These are phyloP conservation scores for Trichoderma endophyticum DNA, from an alignment of 2,329 filamentous ascomycete genomes.

Conservation along the genomic window DNA sequence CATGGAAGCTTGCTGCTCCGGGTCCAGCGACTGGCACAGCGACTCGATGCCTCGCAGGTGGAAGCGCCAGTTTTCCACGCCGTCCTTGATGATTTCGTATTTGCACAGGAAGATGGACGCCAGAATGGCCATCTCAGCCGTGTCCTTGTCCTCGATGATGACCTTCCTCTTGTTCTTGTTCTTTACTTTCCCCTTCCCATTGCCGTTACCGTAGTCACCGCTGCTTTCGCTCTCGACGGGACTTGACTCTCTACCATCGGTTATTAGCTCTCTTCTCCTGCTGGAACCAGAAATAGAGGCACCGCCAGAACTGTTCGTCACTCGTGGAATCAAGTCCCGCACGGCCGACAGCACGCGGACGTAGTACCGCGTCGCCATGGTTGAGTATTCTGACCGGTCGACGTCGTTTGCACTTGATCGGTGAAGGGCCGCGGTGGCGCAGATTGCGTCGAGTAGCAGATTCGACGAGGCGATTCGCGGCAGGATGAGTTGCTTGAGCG, in stretches of 20 bases:
- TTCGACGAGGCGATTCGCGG: conserved; percentile 9
- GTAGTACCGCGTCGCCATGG: conserved; percentile 10
- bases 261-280: neutral
- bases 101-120: conserved; percentile 16
- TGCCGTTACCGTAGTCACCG: neutral
- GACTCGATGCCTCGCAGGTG: conserved; percentile 14
- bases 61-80: conserved; percentile 4
- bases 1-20: conserved; percentile 7
- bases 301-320: neutral
- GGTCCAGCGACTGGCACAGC: neutral
- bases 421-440: neutral
- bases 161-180: neutral
- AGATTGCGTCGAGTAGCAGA: conserved; percentile 14
- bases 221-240: neutral
- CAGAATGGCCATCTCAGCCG: conserved; percentile 6
- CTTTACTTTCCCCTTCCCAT: neutral
- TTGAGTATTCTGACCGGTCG: neutral
- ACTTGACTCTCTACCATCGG: neutral
- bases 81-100: conserved; percentile 16
- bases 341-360: conserved; percentile 10
- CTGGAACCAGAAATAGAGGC: neutral
- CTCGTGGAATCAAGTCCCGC: conserved; percentile 2
- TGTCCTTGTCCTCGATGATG: neutral
- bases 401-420: neutral
- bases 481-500: conserved; percentile 3